These are phyloP conservation scores for Phoma sp. DNA, from an alignment of 2,329 filamentous ascomycete species.

Conservation along the genomic window DNA sequence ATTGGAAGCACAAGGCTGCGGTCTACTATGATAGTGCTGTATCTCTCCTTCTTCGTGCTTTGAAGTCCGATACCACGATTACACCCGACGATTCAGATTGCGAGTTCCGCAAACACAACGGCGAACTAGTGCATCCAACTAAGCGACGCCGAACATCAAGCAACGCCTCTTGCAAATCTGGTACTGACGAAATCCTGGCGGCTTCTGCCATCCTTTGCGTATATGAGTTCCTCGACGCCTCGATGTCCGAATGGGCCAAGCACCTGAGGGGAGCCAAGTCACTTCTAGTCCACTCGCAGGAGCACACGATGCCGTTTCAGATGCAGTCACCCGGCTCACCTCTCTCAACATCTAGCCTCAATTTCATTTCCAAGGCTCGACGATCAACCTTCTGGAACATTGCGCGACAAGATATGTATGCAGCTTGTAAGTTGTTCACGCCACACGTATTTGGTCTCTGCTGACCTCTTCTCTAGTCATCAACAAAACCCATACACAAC, in stretches of 20 bases:
- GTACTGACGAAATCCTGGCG: slow-evolving; percentile 67
- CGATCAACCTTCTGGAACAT: slow-evolving; percentile 73
- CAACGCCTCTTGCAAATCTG: slow-evolving; percentile 49
- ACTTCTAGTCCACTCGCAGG: slow-evolving; percentile 63
- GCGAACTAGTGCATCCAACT: slow-evolving; percentile 25
- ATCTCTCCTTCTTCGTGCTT: slow-evolving; percentile 53
- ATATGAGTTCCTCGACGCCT: slow-evolving; percentile 73
- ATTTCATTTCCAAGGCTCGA: slow-evolving; percentile 60
- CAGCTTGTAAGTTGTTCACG: slow-evolving; percentile 59
- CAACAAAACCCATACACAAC: slow-evolving; percentile 66
- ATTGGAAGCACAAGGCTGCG: slow-evolving; percentile 67
- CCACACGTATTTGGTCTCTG: background rate
- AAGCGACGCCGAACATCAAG: slow-evolving; percentile 55
- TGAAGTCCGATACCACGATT: slow-evolving; percentile 43
- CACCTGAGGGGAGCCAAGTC: slow-evolving; percentile 72
- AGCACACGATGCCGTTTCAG: slow-evolving; percentile 56
- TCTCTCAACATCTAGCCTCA: slow-evolving; percentile 32
- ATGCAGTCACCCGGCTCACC: slow-evolving; percentile 49
- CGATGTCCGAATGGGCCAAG: slow-evolving; percentile 67
- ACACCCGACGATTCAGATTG: slow-evolving; percentile 41
- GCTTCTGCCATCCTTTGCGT: slow-evolving; percentile 72
- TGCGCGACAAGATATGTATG: slow-evolving; percentile 70
- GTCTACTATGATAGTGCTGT: slow-evolving; percentile 68
- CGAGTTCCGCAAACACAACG: slow-evolving; percentile 26
- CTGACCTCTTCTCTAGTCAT: slow-evolving; percentile 53